These are phyloP conservation scores for Phytopythium boreale DNA, from an alignment of 352 stramenopile genomes.

Conservation along the genomic window DNA sequence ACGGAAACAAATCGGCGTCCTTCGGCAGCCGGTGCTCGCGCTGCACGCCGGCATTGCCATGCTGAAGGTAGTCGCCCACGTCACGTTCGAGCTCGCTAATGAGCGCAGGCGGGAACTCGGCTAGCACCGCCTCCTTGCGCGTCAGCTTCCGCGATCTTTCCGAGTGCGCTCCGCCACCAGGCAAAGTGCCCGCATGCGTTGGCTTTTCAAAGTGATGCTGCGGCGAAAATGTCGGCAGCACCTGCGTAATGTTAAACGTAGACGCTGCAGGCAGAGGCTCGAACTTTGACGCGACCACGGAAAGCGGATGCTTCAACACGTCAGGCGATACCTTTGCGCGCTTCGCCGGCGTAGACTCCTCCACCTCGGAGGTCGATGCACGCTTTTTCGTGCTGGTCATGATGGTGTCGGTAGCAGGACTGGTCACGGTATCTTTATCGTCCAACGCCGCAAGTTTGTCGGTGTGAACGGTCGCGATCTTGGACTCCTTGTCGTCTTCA, in stretches of 20 bases:
- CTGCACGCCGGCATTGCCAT: not conserved
- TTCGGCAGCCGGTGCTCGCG: constrained; percentile 3
- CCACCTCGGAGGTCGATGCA: not conserved
- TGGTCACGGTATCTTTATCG: not conserved
- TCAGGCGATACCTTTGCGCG: not conserved
- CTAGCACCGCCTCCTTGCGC: constrained; percentile 37
- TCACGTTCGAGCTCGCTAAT: constrained; percentile 35
- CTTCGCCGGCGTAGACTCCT: not conserved
- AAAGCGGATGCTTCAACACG: not conserved
- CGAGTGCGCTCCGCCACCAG: not conserved
- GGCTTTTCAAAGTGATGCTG: not conserved
- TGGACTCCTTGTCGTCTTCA: not conserved
- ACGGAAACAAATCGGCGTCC: constrained; percentile 30
- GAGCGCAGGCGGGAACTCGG: constrained; percentile 26
- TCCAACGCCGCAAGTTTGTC: not conserved
- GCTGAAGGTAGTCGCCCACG: constrained; percentile 18
- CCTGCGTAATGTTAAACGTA: not conserved
- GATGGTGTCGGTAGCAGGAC: not conserved
- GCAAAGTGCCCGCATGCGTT: not conserved
- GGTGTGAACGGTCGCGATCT: not conserved
- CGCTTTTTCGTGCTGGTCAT: not conserved
- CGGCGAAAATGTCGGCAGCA: not conserved
- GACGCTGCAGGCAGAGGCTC: not conserved
- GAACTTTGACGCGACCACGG: not conserved
- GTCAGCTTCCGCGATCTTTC: constrained; percentile 10